Evolutionary conservation across 139 green algal species (phyloP).

Genomic region (Chlamydomonas asymmetrica): DNA sequence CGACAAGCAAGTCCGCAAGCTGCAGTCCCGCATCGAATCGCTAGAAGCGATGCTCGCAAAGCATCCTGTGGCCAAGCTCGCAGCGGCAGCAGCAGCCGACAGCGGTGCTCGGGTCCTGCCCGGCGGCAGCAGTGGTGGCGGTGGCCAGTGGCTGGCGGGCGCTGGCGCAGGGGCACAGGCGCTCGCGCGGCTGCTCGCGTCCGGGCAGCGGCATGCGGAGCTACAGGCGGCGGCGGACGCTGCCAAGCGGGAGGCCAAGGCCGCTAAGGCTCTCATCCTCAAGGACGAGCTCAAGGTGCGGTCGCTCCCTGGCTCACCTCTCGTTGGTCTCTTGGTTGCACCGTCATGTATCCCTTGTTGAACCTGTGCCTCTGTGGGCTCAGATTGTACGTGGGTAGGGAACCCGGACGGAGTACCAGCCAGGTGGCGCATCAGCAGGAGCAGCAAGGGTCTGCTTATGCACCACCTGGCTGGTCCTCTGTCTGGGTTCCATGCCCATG

Average conservation of each 20-base stretch:
- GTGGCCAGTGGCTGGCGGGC: constrained; percentile 11
- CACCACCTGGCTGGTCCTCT: no score
- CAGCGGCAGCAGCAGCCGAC: no score
- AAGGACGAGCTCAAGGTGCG: constrained; percentile 63
- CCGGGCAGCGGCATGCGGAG: constrained; percentile 46
- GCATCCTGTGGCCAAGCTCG: constrained; percentile 59
- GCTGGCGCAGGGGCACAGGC: constrained; percentile 15
- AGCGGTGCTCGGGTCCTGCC: background rate
- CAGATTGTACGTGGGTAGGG: no score
- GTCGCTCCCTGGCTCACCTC: background rate
- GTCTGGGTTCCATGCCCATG: no score
- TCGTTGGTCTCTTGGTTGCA: background rate
- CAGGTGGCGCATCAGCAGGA: no score
- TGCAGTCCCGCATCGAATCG: constrained; percentile 48
- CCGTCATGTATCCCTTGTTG: no score
- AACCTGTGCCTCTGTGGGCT: no score
- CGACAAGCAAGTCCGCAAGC: constrained; percentile 35
- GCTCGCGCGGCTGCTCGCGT: constrained; percentile 30
- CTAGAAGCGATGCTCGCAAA: constrained; percentile 51
- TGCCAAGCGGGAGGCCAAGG: constrained; percentile 51
- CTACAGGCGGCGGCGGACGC: constrained; percentile 44
- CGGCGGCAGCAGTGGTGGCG: background rate
- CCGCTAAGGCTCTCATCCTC: constrained; percentile 61
- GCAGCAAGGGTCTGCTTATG: no score
- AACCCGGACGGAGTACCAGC: no score